Conservation (phyloP, 2,329 filamentous ascomycete genomes). For the Sporothrix protearum region DNA sequence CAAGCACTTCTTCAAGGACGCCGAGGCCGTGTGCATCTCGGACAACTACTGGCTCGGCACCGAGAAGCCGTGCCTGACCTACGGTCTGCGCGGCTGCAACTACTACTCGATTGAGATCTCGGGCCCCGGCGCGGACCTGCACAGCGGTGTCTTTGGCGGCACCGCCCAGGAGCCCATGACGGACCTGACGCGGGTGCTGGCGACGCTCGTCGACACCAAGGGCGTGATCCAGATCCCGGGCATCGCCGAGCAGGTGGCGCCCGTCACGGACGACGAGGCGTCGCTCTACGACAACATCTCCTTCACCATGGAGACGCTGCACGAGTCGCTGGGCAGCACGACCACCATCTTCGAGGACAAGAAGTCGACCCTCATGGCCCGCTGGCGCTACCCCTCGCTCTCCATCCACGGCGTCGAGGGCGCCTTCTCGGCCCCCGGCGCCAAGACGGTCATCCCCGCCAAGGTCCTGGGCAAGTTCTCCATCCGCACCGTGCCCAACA, state of each 20-base stretch:
- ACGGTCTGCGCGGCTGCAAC: slow-evolving; percentile 94
- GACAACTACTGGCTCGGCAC: slow-evolving; percentile 99
- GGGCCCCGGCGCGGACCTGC: slow-evolving; percentile 87
- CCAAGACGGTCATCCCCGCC: slow-evolving; percentile 97
- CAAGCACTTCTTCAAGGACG: slow-evolving; percentile 90
- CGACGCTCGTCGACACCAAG: slow-evolving; percentile 77
- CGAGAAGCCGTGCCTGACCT: slow-evolving; percentile 96
- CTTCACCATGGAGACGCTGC: slow-evolving; percentile 94
- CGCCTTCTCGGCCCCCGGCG: slow-evolving; percentile 86
- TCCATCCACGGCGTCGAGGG: slow-evolving; percentile 94
- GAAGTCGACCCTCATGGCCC: slow-evolving; percentile 88
- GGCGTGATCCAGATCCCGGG: slow-evolving; percentile 95
- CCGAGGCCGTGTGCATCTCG: slow-evolving; percentile 95
- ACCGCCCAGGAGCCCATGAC: slow-evolving; percentile 99
- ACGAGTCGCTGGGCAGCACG: slow-evolving; percentile 84
- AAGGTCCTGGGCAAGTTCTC: slow-evolving; percentile 99
- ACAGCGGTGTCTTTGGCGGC: slow-evolving; percentile 95
- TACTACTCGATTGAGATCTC: slow-evolving; percentile 93
- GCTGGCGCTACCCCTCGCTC: slow-evolving; percentile 92
- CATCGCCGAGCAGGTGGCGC: slow-evolving; percentile 87
- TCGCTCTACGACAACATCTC: slow-evolving; percentile 83
- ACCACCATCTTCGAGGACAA: slow-evolving; percentile 86
- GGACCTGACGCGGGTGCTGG: slow-evolving; percentile 79
- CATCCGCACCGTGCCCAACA: slow-evolving; percentile 94
- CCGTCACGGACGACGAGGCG: slow-evolving; percentile 81